phyloP scores from a whole-genome alignment of 2,329 filamentous ascomycete genomes.

The Neofusicoccum parvum region DNA sequence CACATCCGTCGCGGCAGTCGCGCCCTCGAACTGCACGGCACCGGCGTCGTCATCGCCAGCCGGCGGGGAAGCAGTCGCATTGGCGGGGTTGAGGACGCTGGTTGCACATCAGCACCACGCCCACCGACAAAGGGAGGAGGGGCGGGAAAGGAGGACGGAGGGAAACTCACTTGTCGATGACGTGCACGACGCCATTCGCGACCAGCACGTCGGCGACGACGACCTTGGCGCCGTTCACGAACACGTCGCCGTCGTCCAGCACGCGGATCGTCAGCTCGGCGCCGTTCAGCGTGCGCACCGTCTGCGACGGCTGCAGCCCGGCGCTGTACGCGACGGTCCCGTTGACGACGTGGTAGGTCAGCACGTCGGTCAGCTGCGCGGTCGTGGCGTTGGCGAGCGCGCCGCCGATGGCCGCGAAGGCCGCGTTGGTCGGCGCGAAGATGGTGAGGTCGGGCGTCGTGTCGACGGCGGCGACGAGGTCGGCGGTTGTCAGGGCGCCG shows the following conservation, averaged over 20 bases:
- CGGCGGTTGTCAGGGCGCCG: constrained; percentile 44
- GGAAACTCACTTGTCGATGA: constrained; percentile 54
- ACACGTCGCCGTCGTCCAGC: constrained; percentile 29
- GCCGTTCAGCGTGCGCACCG: constrained; percentile 41
- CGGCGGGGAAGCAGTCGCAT: constrained; percentile 51
- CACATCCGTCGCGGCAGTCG: constrained; percentile 48
- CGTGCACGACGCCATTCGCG: constrained; percentile 52
- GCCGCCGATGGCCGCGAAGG: constrained; percentile 61
- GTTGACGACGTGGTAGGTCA: constrained; percentile 66
- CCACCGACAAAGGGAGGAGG: not conserved
- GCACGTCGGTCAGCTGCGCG: constrained; percentile 53
- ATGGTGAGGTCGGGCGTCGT: constrained; percentile 58
- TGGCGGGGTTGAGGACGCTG: constrained; percentile 57
- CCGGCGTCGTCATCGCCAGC: constrained; percentile 45
- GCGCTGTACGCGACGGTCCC: constrained; percentile 58
- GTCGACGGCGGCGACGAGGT: constrained; percentile 47
- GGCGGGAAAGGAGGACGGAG: constrained; percentile 24
- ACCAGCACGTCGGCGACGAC: constrained; percentile 46
- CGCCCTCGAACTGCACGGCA: constrained; percentile 57
- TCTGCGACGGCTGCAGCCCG: constrained; percentile 38
- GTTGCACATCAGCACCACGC: not conserved
- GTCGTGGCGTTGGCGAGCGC: constrained; percentile 51
- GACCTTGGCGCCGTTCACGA: constrained; percentile 49
- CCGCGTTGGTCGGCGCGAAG: constrained; percentile 64
- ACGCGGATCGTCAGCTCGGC: constrained; percentile 44